Base-by-base conservation (phyloP, 768 basidiomycete genomes). In the Mycena haematopus region DNA sequence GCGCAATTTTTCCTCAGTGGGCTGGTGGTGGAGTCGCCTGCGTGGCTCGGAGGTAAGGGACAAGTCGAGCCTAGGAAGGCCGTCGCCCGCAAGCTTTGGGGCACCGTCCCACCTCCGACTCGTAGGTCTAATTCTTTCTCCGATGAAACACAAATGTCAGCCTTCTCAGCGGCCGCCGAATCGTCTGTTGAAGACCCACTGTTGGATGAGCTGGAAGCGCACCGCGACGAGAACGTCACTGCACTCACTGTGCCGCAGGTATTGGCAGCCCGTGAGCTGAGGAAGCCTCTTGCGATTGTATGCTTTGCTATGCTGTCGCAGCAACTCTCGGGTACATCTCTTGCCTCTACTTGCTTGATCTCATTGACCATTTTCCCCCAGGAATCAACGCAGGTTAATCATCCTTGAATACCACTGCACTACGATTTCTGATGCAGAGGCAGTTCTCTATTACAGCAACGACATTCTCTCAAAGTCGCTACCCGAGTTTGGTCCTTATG, bases 381-480 rank as follows among this genome's bases (percentile, higher is more conserved):
- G 91, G 92, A 19, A 88, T 93, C 70, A 93, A 92, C 72, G 91
- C 90, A 70, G 84, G 89, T 86, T 22, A 42, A 52, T 35, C 50
- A 21, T 24, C 25, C 6, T 52, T 44, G 11, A 10, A 25, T 10
- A 25, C 29, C 35, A 31, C 9, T 31, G 29, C 11, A 6, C 49
- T 7, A n/a, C n/a, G n/a, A n/a, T 21, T 51, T 38, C 56, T 60
- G 60, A 66, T 56, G 24, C 24, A 29, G 31, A 60, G 29, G 27
- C 71, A 89, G 95, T 96, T 27, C 80, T 96, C 57, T 96, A 95
- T 74, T 96, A 96, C 76, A 93, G 91, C 76, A 95, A 93, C 67
- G 85, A 88, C 51, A 97, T 97, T 66, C 83, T 97, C 25, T 85
- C 88, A 25, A 90, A 85, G 61, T 83, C 93, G 3, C 78, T 97